A percentile compares a stretch with the other conserved stretches of the same genome.
phyloP scores from a whole-genome alignment of 306 rosid species.

The Lathyrus aphaca region DNA sequence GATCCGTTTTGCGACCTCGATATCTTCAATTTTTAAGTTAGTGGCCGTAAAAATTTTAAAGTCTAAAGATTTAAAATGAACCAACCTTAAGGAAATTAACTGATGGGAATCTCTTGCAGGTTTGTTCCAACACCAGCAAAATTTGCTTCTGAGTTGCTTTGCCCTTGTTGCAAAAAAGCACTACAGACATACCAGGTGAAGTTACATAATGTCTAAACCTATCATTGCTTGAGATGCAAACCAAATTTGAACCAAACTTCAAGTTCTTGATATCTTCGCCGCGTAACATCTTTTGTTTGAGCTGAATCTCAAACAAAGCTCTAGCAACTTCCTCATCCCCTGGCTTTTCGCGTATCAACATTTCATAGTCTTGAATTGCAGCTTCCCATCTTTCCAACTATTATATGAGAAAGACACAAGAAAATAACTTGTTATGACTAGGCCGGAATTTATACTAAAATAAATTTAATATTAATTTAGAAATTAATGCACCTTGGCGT shows the following conservation, averaged over 20 bases:
- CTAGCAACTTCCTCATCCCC: constrained; percentile 88
- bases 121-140: constrained; percentile 68
- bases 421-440: background rate
- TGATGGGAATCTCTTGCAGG: constrained; percentile 82
- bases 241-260: constrained; percentile 83
- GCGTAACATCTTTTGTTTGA: constrained; percentile 65
- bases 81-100: constrained; percentile 92
- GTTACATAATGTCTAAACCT: constrained; percentile 83
- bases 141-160: constrained; percentile 63
- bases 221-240: constrained; percentile 71
- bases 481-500: constrained; percentile 65
- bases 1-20: no score
- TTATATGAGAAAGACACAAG: constrained; percentile 32
- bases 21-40: background rate
- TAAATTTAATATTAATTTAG: constrained; percentile 18
- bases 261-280: constrained; percentile 77
- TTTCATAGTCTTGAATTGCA: constrained; percentile 85
- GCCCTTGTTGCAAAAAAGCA: constrained; percentile 74
- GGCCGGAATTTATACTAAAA: background rate
- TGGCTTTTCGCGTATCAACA: constrained; percentile 78
- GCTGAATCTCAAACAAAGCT: constrained; percentile 78
- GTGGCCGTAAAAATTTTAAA: background rate
- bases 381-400: constrained; percentile 95
- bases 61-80: background rate
- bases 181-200: constrained; percentile 94